phyloP scores from a whole-genome alignment of 768 basidiomycete species.

The Paxillus rubicundulus region DNA sequence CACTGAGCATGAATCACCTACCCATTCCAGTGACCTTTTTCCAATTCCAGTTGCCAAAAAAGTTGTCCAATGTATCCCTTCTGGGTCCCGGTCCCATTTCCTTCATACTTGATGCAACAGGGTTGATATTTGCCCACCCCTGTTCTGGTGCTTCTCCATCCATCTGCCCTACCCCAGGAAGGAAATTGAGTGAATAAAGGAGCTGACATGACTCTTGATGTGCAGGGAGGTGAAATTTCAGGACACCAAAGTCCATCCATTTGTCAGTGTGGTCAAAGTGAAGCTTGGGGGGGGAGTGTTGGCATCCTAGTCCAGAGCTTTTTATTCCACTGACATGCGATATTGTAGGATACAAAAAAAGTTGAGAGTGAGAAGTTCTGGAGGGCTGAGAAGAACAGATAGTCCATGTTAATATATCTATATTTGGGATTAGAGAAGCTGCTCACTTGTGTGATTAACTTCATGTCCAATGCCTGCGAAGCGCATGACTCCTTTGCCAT shows the following conservation, averaged over 20 bases:
- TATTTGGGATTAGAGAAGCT: no score
- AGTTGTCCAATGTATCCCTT: conserved; percentile 36
- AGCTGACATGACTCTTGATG: conserved; percentile 29
- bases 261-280: background rate
- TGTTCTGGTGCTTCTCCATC: conserved; percentile 35
- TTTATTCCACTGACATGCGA: conserved; percentile 12
- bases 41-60: conserved; percentile 33
- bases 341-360: conserved; percentile 13
- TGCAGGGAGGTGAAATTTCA: conserved; percentile 35
- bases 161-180: background rate
- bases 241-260: conserved; percentile 19
- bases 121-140: conserved; percentile 34
- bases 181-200: conserved; percentile 30
- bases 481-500: no score
- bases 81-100: conserved; percentile 36
- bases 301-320: conserved; percentile 6
- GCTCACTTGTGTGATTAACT: no score
- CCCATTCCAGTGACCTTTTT: conserved; percentile 29
- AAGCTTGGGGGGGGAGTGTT: background rate
- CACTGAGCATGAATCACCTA: conserved; percentile 3
- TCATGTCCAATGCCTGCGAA: no score
- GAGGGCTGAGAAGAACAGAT: no score
- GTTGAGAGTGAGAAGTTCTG: no score
- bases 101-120: conserved; percentile 27
- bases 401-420: background rate